Conservation (phyloP, 106 monocot genomes). For the Alisma plantagoaquatica region DNA sequence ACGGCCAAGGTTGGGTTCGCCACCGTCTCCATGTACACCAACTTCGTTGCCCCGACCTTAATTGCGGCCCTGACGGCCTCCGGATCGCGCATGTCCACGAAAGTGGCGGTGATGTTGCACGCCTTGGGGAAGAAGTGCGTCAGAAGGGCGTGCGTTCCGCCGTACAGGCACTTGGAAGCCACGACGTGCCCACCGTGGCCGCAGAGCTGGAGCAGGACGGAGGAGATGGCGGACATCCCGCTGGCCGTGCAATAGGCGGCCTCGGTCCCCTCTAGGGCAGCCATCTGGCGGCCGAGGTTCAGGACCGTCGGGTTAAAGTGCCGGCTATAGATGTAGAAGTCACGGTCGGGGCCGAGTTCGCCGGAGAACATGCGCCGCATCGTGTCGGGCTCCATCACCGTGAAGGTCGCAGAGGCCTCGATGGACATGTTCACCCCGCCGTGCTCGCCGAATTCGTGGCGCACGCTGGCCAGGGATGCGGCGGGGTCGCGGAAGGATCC, state of each 20-base stretch:
- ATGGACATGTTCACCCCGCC: too few relatives aligned
- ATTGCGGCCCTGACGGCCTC: slow-evolving; percentile 43
- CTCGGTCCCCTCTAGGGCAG: too few relatives aligned
- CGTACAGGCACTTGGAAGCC: slow-evolving; percentile 69
- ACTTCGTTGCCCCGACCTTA: slow-evolving; percentile 45
- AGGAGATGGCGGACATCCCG: slow-evolving; percentile 77
- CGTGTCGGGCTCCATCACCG: too few relatives aligned
- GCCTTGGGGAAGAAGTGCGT: slow-evolving; percentile 36
- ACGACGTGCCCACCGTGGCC: slow-evolving; percentile 69
- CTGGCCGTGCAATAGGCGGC: too few relatives aligned
- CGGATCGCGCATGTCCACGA: slow-evolving; percentile 41
- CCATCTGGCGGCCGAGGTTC: too few relatives aligned
- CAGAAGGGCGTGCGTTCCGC: slow-evolving; percentile 75
- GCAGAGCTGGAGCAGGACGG: slow-evolving; percentile 63
- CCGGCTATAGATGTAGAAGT: slow-evolving; percentile 81
- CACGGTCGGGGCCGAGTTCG: slow-evolving; percentile 78
- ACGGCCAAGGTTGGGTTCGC: slow-evolving; percentile 73
- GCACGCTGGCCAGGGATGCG: slow-evolving; percentile 43
- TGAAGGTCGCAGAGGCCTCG: slow-evolving; percentile 92
- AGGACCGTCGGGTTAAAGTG: slow-evolving; percentile 90
- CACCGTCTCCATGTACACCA: too few relatives aligned
- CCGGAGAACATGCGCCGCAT: slow-evolving; percentile 74
- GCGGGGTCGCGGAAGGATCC: slow-evolving; percentile 37
- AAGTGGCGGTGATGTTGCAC: slow-evolving; percentile 45
- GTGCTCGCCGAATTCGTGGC: slow-evolving; percentile 95